Conservation (phyloP, 208 protist genomes). For the Crithidia bombi region DNA sequence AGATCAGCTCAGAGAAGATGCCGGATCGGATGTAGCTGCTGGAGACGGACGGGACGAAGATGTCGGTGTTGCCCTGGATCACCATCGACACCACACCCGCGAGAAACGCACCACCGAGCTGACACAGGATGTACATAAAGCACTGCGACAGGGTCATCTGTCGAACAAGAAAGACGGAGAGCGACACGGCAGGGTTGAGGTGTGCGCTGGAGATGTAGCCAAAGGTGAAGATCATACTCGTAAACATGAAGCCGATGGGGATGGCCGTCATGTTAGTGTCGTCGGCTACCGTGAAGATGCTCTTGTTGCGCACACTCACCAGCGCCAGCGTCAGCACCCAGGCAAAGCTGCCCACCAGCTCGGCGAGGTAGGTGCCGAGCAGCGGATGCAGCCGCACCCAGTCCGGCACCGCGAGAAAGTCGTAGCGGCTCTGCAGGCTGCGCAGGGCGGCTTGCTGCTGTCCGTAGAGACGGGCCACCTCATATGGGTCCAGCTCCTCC, state of each 20-base stretch:
- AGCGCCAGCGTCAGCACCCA: slow-evolving; percentile 76
- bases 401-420: slow-evolving; percentile 77
- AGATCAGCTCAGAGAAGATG: slow-evolving; percentile 85
- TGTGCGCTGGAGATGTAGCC: slow-evolving; percentile 83
- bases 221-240: slow-evolving; percentile 82
- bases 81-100: slow-evolving; percentile 81
- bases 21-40: slow-evolving; percentile 66
- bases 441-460: slow-evolving; percentile 73
- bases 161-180: slow-evolving; percentile 73
- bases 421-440: slow-evolving; percentile 56
- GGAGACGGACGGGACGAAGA: slow-evolving; percentile 72
- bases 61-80: slow-evolving; percentile 66
- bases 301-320: slow-evolving; percentile 72
- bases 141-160: slow-evolving; percentile 56
- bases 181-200: slow-evolving; percentile 85
- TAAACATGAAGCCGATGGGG: slow-evolving; percentile 87
- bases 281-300: slow-evolving; percentile 55
- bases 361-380: slow-evolving; percentile 80
- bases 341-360: slow-evolving; percentile 81
- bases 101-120: slow-evolving; percentile 60
- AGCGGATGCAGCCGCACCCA: slow-evolving; percentile 86
- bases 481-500: slow-evolving; percentile 63
- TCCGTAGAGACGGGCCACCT: slow-evolving; percentile 69
- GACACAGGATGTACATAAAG: slow-evolving; percentile 71
- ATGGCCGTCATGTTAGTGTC: slow-evolving; percentile 78